phyloP scores from a whole-genome alignment of 2,329 filamentous ascomycete species.

The Ceratocystis smalleyi region DNA sequence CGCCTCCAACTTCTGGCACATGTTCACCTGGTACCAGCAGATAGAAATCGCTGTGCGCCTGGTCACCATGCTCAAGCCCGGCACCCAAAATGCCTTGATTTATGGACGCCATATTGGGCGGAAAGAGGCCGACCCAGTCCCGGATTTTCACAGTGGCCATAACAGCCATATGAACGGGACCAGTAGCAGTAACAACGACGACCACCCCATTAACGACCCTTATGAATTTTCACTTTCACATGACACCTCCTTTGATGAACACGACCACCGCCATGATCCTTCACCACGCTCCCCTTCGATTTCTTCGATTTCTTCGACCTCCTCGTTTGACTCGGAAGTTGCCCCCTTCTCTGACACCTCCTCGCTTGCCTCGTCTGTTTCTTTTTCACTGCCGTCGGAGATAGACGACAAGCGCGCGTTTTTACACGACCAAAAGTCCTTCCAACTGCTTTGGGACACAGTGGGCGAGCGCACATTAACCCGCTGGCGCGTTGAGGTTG shows the following conservation, averaged over 20 bases:
- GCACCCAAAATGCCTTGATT: conserved; percentile 31
- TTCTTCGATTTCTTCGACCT: conserved; percentile 2
- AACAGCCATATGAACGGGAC: no score
- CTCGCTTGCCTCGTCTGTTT: conserved; percentile 14
- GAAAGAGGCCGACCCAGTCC: conserved; percentile 17
- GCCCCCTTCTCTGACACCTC: conserved; percentile 15
- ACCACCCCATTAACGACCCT: neutral
- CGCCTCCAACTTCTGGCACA: conserved; percentile 35
- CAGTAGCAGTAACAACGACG: neutral
- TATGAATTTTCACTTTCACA: neutral
- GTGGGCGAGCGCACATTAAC: conserved; percentile 35
- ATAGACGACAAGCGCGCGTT: conserved; percentile 22
- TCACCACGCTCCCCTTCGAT: conserved; percentile 4
- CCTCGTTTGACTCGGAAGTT: conserved; percentile 11
- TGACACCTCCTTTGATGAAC: neutral
- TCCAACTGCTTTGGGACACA: conserved; percentile 39
- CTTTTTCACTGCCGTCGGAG: conserved; percentile 13
- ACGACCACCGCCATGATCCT: neutral
- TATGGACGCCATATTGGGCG: conserved; percentile 37
- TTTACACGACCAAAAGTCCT: conserved; percentile 34
- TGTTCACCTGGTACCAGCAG: conserved; percentile 34
- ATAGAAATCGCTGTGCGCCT: conserved; percentile 31
- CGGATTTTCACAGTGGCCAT: neutral
- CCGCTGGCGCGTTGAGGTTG: conserved; percentile 33
- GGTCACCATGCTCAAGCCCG: conserved; percentile 31